Evolutionary conservation across 139 green algal species (phyloP).

Genomic region (Gonium pectorale): DNA sequence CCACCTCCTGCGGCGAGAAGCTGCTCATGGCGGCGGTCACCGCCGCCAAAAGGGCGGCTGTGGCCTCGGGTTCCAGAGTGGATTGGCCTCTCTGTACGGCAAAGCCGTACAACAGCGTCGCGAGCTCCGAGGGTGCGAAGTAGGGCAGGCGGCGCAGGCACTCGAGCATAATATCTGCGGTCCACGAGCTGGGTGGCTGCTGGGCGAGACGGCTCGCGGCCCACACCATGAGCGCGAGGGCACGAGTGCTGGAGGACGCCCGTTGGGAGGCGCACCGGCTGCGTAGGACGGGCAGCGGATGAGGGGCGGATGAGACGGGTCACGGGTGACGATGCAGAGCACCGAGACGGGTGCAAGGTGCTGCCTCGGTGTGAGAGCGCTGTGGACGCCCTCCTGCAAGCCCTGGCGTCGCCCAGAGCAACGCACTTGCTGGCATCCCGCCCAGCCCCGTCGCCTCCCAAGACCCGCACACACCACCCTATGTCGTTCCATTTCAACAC

Average conservation of each 20-base stretch:
- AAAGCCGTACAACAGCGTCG: neutral
- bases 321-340: too few relatives aligned
- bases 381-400: too few relatives aligned
- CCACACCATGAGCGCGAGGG: constrained; percentile 5
- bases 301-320: too few relatives aligned
- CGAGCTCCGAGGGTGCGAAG: neutral
- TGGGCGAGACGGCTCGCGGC: neutral
- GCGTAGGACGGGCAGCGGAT: neutral
- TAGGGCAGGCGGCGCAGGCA: neutral
- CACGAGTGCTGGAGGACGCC: neutral
- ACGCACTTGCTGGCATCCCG: too few relatives aligned
- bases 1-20: constrained; percentile 8
- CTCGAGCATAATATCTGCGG: neutral
- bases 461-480: too few relatives aligned
- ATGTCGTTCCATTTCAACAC: too few relatives aligned
- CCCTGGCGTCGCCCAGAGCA: too few relatives aligned
- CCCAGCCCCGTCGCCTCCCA: too few relatives aligned
- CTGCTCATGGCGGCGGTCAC: too few relatives aligned
- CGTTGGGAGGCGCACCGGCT: constrained; percentile 4
- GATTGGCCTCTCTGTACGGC: neutral
- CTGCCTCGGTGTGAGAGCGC: too few relatives aligned
- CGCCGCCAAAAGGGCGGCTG: neutral
- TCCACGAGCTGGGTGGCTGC: neutral
- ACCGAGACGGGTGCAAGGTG: too few relatives aligned
- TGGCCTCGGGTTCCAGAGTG: neutral